Conservation (phyloP, 345 rosid genomes). For the Eutrema heterophyllum region DNA sequence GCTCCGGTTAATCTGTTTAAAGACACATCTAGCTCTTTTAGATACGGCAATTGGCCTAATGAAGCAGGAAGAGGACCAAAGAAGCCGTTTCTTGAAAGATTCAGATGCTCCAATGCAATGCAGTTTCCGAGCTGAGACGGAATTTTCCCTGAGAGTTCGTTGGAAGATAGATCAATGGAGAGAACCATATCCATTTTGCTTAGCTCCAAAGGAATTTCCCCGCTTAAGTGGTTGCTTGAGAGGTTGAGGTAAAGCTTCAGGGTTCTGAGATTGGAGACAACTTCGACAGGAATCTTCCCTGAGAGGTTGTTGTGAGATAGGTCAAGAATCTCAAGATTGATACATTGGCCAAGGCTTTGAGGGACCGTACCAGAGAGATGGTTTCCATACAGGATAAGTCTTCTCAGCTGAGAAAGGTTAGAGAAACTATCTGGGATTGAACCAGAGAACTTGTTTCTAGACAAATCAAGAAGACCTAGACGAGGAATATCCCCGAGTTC, state of each 20-base stretch:
- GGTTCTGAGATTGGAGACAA: conserved; percentile 59
- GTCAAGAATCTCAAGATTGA: conserved; percentile 80
- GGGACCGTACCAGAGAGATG: conserved; percentile 73
- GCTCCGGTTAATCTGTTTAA: conserved; percentile 57
- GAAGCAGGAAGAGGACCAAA: conserved; percentile 61
- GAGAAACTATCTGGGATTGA: conserved; percentile 73
- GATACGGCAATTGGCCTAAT: conserved; percentile 71
- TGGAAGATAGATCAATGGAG: conserved; percentile 76
- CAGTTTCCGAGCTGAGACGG: conserved; percentile 79
- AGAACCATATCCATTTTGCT: conserved; percentile 97
- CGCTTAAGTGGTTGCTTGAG: conserved; percentile 69
- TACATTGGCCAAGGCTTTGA: conserved; percentile 58
- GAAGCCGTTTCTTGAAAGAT: conserved; percentile 59
- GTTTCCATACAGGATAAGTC: conserved; percentile 55
- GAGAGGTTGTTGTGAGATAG: conserved; percentile 68
- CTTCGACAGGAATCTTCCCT: conserved; percentile 60
- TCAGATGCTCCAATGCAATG: conserved; percentile 81
- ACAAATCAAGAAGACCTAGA: conserved; percentile 81
- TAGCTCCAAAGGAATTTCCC: conserved; percentile 67
- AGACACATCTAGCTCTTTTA: conserved; percentile 57
- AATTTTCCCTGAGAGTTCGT: conserved; percentile 60
- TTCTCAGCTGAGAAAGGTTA: conserved; percentile 68
- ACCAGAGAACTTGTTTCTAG: conserved; percentile 77
- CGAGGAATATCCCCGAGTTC: conserved; percentile 66
- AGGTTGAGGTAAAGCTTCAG: conserved; percentile 79